Conservation (phyloP, 768 basidiomycete species). For the Suillus bovinus region DNA sequence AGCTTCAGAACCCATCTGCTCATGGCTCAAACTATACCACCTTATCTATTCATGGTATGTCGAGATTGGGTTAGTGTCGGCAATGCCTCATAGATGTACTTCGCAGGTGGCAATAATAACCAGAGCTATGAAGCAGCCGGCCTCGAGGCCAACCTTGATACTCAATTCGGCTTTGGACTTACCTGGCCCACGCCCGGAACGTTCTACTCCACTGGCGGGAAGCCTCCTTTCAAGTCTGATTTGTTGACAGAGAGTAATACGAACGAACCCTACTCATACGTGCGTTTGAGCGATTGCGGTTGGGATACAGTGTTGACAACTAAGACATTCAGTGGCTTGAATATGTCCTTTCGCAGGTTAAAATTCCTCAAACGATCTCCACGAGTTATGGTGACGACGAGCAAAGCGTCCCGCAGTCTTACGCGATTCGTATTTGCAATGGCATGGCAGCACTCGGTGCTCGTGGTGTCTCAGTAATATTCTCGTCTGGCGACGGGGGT, state of each 20-base stretch:
- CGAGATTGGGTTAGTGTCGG: background rate
- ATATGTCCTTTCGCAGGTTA: slow-evolving; percentile 45
- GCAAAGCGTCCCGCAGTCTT: slow-evolving; percentile 65
- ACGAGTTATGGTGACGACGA: slow-evolving; percentile 77
- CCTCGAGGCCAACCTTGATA: slow-evolving; percentile 65
- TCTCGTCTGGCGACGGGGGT: slow-evolving; percentile 67
- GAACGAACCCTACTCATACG: slow-evolving; percentile 52
- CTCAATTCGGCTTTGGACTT: slow-evolving; percentile 67
- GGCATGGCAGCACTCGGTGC: slow-evolving; percentile 67
- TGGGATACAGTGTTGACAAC: background rate
- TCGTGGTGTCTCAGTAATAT: slow-evolving; percentile 66
- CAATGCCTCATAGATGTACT: slow-evolving; percentile 14
- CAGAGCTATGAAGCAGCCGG: slow-evolving; percentile 56
- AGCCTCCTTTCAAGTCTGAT: slow-evolving; percentile 59
- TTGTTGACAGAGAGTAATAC: slow-evolving; percentile 36
- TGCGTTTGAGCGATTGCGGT: slow-evolving; percentile 22
- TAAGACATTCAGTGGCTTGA: slow-evolving; percentile 54
- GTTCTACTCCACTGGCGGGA: slow-evolving; percentile 63
- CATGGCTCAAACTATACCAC: slow-evolving; percentile 51
- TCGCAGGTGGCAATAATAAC: slow-evolving; percentile 57
- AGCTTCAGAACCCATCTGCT: slow-evolving; percentile 48
- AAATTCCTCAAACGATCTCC: slow-evolving; percentile 60
- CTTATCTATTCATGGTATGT: slow-evolving; percentile 54
- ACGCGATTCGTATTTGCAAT: slow-evolving; percentile 57
- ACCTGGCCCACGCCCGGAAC: slow-evolving; percentile 59